These are phyloP conservation scores for Hamigera avellanea DNA, from an alignment of 495 filamentous ascomycete species.

Conservation along the genomic window DNA sequence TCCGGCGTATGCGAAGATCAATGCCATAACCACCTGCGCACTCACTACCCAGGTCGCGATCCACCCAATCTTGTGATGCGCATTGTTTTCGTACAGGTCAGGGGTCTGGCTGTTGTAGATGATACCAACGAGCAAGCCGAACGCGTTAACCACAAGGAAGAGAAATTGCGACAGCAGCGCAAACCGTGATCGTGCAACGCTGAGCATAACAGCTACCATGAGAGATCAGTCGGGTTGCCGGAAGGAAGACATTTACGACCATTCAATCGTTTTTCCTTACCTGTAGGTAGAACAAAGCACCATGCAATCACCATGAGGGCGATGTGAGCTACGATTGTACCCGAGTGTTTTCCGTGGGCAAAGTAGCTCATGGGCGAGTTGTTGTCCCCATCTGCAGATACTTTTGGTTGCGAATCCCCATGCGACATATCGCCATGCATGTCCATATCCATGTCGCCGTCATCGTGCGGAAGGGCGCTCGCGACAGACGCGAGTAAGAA, in stretches of 20 bases:
- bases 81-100: slow-evolving; percentile 79
- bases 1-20: slow-evolving; percentile 44
- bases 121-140: slow-evolving; percentile 59
- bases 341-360: slow-evolving; percentile 49
- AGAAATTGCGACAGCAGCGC: slow-evolving; percentile 60
- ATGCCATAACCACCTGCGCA: slow-evolving; percentile 55
- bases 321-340: slow-evolving; percentile 68
- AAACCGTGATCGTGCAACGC: slow-evolving; percentile 66
- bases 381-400: slow-evolving; percentile 1
- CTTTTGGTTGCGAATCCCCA: slow-evolving; percentile 22
- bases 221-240: background rate
- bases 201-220: slow-evolving; percentile 71
- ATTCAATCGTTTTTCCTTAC: slow-evolving; percentile 34
- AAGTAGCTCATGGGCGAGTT: slow-evolving; percentile 59
- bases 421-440: slow-evolving; percentile 37
- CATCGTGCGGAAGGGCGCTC: slow-evolving; percentile 25
- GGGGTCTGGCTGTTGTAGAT: slow-evolving; percentile 77
- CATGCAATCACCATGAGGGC: slow-evolving; percentile 68
- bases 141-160: slow-evolving; percentile 61
- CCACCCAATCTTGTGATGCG: slow-evolving; percentile 88
- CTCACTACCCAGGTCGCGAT: slow-evolving; percentile 58
- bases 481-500: slow-evolving; percentile 21
- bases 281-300: slow-evolving; percentile 72
- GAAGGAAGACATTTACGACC: background rate
- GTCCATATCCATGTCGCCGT: slow-evolving; percentile 27